A percentile compares a stretch with the other conserved stretches of the same genome.
Evolutionary conservation across 2,329 filamentous ascomycete species (phyloP).

Genomic region (Sporothrix euskadiensis): DNA sequence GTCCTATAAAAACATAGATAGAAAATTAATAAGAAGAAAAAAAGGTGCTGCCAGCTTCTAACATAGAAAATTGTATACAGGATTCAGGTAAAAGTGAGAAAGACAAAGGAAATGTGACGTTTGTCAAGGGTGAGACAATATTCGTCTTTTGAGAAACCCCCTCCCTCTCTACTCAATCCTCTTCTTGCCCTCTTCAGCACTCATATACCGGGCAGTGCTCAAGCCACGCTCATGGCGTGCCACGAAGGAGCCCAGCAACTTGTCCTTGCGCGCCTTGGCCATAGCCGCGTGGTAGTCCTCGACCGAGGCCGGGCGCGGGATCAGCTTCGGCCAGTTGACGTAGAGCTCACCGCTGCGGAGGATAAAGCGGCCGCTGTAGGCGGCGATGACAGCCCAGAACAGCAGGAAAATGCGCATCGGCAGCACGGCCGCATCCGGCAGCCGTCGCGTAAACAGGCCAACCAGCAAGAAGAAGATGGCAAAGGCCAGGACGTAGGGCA

Average conservation of each 20-base stretch:
- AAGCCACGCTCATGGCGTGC: conserved; percentile 76
- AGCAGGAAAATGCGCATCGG: conserved; percentile 80
- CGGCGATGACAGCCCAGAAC: conserved; percentile 70
- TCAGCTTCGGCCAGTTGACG: conserved; percentile 97
- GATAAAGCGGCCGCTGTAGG: conserved; percentile 76
- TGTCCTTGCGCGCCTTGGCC: conserved; percentile 76
- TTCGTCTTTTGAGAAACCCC: too few species aligned
- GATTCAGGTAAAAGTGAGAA: not conserved
- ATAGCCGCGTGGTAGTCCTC: conserved; percentile 90
- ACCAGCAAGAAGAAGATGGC: conserved; percentile 81
- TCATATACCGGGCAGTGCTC: conserved; percentile 78
- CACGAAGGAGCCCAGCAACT: conserved; percentile 74
- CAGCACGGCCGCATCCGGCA: conserved; percentile 74
- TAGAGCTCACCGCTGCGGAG: conserved; percentile 86
- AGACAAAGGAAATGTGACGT: not conserved
- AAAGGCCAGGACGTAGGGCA: conserved; percentile 86
- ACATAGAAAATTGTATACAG: not conserved
- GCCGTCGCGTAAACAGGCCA: conserved; percentile 68
- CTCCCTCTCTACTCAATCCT: conserved; percentile 70
- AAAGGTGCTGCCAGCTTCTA: not conserved
- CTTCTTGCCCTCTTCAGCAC: conserved; percentile 97
- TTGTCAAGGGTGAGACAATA: too few species aligned
- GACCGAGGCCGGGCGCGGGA: conserved; percentile 79
- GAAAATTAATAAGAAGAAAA: conserved; percentile 7
- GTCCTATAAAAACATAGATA: not conserved